A percentile compares a stretch with the other conserved stretches of the same genome.
Conservation (phyloP, 371 early-diverging fungal genomes). For the Syncephalis plumigaleata region DNA sequence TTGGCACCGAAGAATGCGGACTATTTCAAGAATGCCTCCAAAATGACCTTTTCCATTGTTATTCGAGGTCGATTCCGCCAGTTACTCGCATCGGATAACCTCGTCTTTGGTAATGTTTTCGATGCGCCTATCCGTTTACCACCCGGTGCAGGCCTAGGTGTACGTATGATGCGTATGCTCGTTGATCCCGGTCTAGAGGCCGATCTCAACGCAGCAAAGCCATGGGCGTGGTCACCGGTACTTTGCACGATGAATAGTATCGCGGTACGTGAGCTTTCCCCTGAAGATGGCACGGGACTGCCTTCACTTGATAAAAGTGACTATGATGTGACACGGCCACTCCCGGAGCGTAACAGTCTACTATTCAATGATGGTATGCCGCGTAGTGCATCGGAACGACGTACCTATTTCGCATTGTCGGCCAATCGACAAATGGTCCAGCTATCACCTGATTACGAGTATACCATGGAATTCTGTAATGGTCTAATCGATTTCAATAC, state of each 20-base stretch:
- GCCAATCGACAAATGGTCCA: slow-evolving; percentile 11
- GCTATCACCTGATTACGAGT: slow-evolving; percentile 21
- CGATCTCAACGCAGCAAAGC: slow-evolving; percentile 50
- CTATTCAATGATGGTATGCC: too few relatives aligned
- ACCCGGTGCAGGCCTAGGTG: slow-evolving; percentile 46
- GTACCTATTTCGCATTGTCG: background rate
- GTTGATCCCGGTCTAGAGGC: slow-evolving; percentile 64
- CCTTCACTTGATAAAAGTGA: too few relatives aligned
- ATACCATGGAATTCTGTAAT: slow-evolving; percentile 43
- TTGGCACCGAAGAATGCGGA: too few relatives aligned
- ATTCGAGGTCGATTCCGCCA: too few relatives aligned
- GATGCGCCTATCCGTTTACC: slow-evolving; percentile 47
- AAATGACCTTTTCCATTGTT: too few relatives aligned
- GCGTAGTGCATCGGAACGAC: too few relatives aligned
- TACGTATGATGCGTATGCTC: slow-evolving; percentile 45
- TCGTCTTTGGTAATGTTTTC: slow-evolving; percentile 30
- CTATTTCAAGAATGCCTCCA: too few relatives aligned
- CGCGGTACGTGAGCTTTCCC: slow-evolving; percentile 16
- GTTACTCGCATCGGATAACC: too few relatives aligned
- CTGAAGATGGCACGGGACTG: slow-evolving; percentile 4
- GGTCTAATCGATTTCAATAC: slow-evolving; percentile 39
- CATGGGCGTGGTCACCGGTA: slow-evolving; percentile 56
- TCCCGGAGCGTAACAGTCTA: too few relatives aligned
- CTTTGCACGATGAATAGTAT: slow-evolving; percentile 55
- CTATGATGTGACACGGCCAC: too few relatives aligned